phyloP scores from a whole-genome alignment of 495 filamentous ascomycete species.

The Daldinia childiae region DNA sequence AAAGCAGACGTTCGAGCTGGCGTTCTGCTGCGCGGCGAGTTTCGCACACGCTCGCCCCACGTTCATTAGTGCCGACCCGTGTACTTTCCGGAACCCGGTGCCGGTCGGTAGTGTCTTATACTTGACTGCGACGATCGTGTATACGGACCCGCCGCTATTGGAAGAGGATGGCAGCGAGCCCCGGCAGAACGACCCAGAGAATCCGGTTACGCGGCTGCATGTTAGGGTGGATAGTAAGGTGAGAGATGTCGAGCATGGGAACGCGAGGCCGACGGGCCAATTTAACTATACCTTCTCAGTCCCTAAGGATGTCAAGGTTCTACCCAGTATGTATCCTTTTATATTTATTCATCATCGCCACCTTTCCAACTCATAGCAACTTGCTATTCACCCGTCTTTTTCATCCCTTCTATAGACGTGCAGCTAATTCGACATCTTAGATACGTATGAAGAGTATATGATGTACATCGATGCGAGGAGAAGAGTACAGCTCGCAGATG shows the following conservation, averaged over 20 bases:
- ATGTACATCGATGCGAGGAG: slow-evolving; percentile 78
- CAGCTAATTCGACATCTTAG: slow-evolving; percentile 9
- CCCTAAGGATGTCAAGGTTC: slow-evolving; percentile 73
- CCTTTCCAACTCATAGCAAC: not conserved
- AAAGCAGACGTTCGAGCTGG: slow-evolving; percentile 83
- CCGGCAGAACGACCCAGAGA: slow-evolving; percentile 45
- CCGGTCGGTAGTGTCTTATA: slow-evolving; percentile 87
- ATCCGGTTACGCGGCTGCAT: slow-evolving; percentile 71
- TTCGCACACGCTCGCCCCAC: slow-evolving; percentile 78
- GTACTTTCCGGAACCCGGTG: slow-evolving; percentile 84
- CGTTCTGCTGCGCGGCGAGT: slow-evolving; percentile 87
- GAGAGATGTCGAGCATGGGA: slow-evolving; percentile 78
- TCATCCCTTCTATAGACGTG: not conserved
- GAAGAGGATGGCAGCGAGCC: slow-evolving; percentile 50
- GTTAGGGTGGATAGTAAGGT: slow-evolving; percentile 82
- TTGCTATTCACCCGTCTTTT: not conserved
- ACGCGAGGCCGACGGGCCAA: slow-evolving; percentile 77
- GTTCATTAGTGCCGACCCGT: slow-evolving; percentile 81
- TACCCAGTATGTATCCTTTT: slow-evolving; percentile 60
- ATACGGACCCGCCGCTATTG: slow-evolving; percentile 73
- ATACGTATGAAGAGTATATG: slow-evolving; percentile 81
- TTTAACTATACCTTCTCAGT: slow-evolving; percentile 90
- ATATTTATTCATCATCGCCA: not conserved
- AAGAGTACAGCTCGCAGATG: slow-evolving; percentile 55
- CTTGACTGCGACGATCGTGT: slow-evolving; percentile 78